Conservation (phyloP, 768 basidiomycete genomes). For the Lentinula detonsa region DNA sequence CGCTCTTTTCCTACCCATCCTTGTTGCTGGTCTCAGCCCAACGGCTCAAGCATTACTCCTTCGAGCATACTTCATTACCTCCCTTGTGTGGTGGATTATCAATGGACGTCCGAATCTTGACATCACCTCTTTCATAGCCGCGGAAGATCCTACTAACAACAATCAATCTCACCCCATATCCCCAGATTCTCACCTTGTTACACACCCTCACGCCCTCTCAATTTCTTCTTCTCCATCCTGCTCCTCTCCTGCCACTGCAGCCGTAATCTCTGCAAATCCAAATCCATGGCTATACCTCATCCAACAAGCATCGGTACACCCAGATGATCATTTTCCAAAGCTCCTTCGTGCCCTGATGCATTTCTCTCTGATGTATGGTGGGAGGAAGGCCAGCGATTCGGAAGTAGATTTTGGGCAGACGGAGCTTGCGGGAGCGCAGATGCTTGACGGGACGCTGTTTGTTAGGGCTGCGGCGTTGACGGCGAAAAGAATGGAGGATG, state of each 20-base stretch:
- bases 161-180: conserved; percentile 41
- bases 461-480: conserved; percentile 50
- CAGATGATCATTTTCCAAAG: conserved; percentile 52
- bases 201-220: conserved; percentile 10
- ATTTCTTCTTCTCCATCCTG: conserved; percentile 23
- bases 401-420: conserved; percentile 24
- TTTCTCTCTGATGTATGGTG: conserved; percentile 38
- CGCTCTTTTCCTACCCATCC: conserved; percentile 50
- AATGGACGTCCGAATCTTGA: conserved; percentile 48
- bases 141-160: conserved; percentile 6
- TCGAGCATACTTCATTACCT: conserved; percentile 46
- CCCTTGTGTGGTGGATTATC: conserved; percentile 49
- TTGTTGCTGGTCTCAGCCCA: conserved; percentile 33
- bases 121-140: conserved; percentile 40
- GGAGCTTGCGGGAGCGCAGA: conserved; percentile 43
- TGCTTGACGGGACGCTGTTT: conserved; percentile 63
- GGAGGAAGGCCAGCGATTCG: conserved; percentile 17
- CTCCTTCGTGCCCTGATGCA: conserved; percentile 44
- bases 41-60: conserved; percentile 47
- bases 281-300: conserved; percentile 60
- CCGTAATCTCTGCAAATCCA: conserved; percentile 17
- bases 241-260: conserved; percentile 10
- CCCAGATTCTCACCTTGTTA: neutral
- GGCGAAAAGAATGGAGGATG: neutral
- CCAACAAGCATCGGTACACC: conserved; percentile 46